Conservation (phyloP, 2,329 filamentous ascomycete species). For the Cytospora paraplurivora region DNA sequence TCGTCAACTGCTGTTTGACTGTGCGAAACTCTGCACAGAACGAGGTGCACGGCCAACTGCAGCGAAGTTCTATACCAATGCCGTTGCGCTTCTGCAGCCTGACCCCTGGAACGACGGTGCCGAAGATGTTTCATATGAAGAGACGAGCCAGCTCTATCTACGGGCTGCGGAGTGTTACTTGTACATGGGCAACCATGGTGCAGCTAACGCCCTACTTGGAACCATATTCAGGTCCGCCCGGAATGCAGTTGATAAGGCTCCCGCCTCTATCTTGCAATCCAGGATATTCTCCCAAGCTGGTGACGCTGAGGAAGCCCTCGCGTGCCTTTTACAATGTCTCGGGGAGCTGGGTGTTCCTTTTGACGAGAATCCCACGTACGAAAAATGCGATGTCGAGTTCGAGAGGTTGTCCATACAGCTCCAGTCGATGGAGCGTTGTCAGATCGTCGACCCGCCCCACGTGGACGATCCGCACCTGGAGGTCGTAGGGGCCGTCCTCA, state of each 20-base stretch:
- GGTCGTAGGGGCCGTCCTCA: constrained; percentile 69
- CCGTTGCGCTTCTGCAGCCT: constrained; percentile 76
- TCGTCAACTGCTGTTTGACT: constrained; percentile 75
- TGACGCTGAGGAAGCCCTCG: constrained; percentile 69
- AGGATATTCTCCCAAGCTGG: constrained; percentile 76
- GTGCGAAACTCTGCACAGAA: constrained; percentile 76
- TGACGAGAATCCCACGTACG: constrained; percentile 66
- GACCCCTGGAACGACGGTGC: constrained; percentile 72
- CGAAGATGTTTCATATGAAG: constrained; percentile 79
- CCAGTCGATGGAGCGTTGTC: constrained; percentile 55
- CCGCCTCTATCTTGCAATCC: constrained; percentile 81
- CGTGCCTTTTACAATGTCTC: constrained; percentile 71
- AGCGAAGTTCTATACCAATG: constrained; percentile 77
- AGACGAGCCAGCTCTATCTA: constrained; percentile 79
- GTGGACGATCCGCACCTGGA: constrained; percentile 56
- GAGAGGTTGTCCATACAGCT: constrained; percentile 62
- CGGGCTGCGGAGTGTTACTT: constrained; percentile 81
- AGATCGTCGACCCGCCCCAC: constrained; percentile 47
- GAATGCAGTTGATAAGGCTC: constrained; percentile 76
- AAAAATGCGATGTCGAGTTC: constrained; percentile 78
- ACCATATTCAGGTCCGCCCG: constrained; percentile 71
- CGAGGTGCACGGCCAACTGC: constrained; percentile 82
- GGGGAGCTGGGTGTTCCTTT: constrained; percentile 68
- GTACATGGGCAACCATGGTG: constrained; percentile 65
- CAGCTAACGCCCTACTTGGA: constrained; percentile 68